phyloP scores from a whole-genome alignment of 805 yeast species.

The Debaryomyces hansenii region DNA sequence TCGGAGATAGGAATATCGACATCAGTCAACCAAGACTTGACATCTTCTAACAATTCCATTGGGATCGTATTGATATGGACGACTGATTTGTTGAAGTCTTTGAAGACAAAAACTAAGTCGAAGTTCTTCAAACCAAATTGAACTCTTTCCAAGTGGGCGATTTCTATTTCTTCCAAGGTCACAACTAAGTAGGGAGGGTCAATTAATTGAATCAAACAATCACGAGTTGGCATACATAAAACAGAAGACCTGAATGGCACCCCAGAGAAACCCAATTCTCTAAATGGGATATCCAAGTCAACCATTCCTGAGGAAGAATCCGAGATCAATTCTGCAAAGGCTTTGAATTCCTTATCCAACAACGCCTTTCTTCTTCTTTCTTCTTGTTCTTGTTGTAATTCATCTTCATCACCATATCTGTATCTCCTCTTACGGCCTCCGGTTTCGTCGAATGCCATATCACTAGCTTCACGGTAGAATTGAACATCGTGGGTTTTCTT shows the following conservation, averaged over 20 bases:
- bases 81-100: conserved; percentile 84
- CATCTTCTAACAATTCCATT: conserved; percentile 85
- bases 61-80: conserved; percentile 94
- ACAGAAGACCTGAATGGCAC: conserved; percentile 95
- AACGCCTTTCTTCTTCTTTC: conserved; percentile 90
- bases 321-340: conserved; percentile 86
- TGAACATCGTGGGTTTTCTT: conserved; percentile 94
- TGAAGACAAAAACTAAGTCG: conserved; percentile 94
- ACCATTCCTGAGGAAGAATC: conserved; percentile 81
- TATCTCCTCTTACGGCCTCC: conserved; percentile 87
- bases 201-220: conserved; percentile 88
- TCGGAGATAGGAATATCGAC: conserved; percentile 94
- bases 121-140: conserved; percentile 96
- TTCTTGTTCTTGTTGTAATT: conserved; percentile 96
- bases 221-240: conserved; percentile 94
- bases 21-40: conserved; percentile 96
- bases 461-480: conserved; percentile 95
- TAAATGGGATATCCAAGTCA: conserved; percentile 90
- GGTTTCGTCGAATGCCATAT: conserved; percentile 94
- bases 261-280: conserved; percentile 96
- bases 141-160: conserved; percentile 94
- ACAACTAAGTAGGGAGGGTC: conserved; percentile 95
- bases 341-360: conserved; percentile 87
- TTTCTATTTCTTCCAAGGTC: conserved; percentile 86
- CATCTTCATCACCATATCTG: conserved; percentile 97